Evolutionary conservation across 2,329 filamentous ascomycete species (phyloP).

Genomic region (Myriangium duriaei): DNA sequence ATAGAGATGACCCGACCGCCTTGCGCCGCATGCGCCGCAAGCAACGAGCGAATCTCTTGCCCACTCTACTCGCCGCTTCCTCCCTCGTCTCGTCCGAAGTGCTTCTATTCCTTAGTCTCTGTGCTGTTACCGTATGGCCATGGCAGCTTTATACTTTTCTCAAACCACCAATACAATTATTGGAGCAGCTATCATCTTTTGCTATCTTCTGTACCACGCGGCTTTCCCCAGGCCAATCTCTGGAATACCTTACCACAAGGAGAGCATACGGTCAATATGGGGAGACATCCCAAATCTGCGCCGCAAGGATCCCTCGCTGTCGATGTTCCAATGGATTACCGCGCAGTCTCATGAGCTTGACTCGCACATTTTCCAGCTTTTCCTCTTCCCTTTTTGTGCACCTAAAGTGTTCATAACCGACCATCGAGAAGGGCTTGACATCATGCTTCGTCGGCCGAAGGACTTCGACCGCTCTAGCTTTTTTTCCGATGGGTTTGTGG

Average conservation of each 20-base stretch:
- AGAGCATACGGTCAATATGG: conserved; percentile 24
- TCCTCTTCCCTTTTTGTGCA: conserved; percentile 31
- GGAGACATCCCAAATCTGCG: conserved; percentile 34
- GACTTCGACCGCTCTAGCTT: conserved; percentile 34
- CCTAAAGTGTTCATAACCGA: conserved; percentile 36
- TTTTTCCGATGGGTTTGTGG: conserved; percentile 19
- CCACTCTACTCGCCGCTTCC: too few relatives aligned
- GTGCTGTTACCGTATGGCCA: too few relatives aligned
- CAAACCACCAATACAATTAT: too few relatives aligned
- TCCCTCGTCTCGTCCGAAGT: too few relatives aligned
- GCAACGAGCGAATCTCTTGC: too few relatives aligned
- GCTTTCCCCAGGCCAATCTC: conserved; percentile 32
- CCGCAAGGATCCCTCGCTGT: conserved; percentile 6
- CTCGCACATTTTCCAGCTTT: conserved; percentile 36
- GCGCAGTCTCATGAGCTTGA: conserved; percentile 16
- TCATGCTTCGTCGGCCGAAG: conserved; percentile 31
- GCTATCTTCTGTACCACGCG: conserved; percentile 15
- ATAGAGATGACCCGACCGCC: too few relatives aligned
- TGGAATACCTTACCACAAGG: conserved; percentile 35
- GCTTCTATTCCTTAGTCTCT: too few relatives aligned
- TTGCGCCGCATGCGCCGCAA: too few relatives aligned
- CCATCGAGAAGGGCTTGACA: conserved; percentile 32
- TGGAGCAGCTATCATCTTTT: too few relatives aligned
- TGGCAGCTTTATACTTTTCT: too few relatives aligned
- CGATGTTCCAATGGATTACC: conserved; percentile 12